Evolutionary conservation across 2,329 filamentous ascomycete species (phyloP), one percentile per base, ranked within the genome.

Genomic region (Fusarium poae): DNA sequence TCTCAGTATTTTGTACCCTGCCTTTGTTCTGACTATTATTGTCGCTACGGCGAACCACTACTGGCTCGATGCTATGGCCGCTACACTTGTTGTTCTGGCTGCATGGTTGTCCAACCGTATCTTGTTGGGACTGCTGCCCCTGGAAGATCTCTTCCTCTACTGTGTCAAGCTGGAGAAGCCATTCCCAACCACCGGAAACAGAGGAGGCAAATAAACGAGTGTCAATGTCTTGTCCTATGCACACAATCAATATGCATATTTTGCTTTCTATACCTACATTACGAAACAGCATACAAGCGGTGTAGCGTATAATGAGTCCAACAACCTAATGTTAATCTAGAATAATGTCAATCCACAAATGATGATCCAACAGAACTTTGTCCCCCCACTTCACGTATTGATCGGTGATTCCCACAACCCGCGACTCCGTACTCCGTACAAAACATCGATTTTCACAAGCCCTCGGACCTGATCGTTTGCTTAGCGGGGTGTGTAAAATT

Each of bases 101-200:
- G 88, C 88, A 0, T 92, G 88, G 85, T 67, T 79, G 54, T 81
- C 79, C 62, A 85, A 85, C 68, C 77, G 81, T 18, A 74, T 81
- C 16, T 72, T 92, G 54, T 75, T 91, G 61, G 89, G 89, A 62
- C 76, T 92, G 62, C 72, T 91, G 32, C 84, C 85, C 0, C 57
- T 92, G 10, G 89, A 92, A 74, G 90, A 92, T 72, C 88, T 87
- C 76, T 87, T 91, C 72, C 79, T 91, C 32, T 89, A 85, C 84
- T 78, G 82, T 10, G 79, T 89, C 68, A 82, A 87, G 57, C 84
- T 92, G 37, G 86, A 91, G 73, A 92, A 91, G 78, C 89, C 89
- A 0, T 80, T 81, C 12, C 87, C 86, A 3, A 87, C 81, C 1
- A 82, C 81, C 3, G 81, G 79, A 13, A 64, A 71, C 32, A 42